Percentiles rank a stretch among this genome's conserved stretches.
These are phyloP conservation scores for Ramalina peruviana DNA, from an alignment of 495 filamentous ascomycete genomes.

Conservation along the genomic window DNA sequence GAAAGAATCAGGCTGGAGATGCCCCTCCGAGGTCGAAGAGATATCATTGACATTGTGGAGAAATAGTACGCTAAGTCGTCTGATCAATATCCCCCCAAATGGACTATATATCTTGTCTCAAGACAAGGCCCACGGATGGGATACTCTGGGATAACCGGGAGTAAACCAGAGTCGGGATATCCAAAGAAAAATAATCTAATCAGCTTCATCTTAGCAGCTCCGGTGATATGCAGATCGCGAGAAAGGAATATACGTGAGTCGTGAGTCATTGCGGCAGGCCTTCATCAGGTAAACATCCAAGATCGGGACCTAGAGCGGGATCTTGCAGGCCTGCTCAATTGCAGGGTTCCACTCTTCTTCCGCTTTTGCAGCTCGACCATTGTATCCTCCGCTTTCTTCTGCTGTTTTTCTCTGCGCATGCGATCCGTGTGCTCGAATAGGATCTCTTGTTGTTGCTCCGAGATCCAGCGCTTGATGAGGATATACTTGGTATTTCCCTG, in stretches of 20 bases:
- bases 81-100: too few relatives aligned
- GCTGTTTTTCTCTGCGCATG: conserved; percentile 39
- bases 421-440: conserved; percentile 59
- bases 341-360: conserved; percentile 33
- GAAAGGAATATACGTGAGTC: neutral
- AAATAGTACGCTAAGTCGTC: neutral
- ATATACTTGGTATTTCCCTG: conserved; percentile 53
- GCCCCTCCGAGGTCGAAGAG: conserved; percentile 30
- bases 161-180: too few relatives aligned
- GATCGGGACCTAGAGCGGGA: conserved; percentile 7
- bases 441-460: conserved; percentile 54
- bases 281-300: conserved; percentile 13
- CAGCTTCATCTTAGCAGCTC: too few relatives aligned
- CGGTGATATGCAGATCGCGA: neutral
- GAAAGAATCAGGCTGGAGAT: conserved; percentile 44
- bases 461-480: conserved; percentile 64
- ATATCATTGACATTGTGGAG: conserved; percentile 27
- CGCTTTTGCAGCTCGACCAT: conserved; percentile 33
- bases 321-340: conserved; percentile 23
- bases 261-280: neutral
- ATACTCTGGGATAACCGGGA: too few relatives aligned
- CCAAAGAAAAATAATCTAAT: too few relatives aligned
- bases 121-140: too few relatives aligned
- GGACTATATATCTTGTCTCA: too few relatives aligned
- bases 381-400: conserved; percentile 29